A percentile compares a stretch with the other conserved stretches of the same genome.
Conservation (phyloP, 2,329 filamentous ascomycete species). For the Magnaporthiopsis incrustans region DNA sequence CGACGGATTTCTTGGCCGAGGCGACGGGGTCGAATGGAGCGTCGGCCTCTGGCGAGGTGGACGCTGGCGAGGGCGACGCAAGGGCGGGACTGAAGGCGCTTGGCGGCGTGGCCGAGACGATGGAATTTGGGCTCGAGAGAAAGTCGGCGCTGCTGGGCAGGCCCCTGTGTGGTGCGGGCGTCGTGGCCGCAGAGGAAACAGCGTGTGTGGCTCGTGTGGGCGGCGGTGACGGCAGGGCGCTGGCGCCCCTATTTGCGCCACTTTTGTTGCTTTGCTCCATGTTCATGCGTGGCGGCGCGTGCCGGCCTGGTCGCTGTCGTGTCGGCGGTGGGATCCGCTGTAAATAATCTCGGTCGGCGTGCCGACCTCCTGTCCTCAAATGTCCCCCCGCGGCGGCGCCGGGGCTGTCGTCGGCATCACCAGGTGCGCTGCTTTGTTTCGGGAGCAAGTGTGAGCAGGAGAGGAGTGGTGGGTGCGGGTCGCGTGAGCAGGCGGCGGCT, state of each 20-base stretch:
- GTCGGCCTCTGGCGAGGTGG: slow-evolving; percentile 3
- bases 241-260: neutral
- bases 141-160: slow-evolving; percentile 3
- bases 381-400: too few relatives aligned
- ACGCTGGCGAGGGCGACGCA: slow-evolving; percentile 5
- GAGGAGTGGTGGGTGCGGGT: neutral
- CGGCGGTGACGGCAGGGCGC: slow-evolving; percentile 4
- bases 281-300: neutral
- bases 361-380: neutral
- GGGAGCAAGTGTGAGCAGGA: neutral
- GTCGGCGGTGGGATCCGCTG: neutral
- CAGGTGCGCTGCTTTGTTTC: neutral
- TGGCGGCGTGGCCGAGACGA: slow-evolving; percentile 1
- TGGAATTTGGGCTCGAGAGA: slow-evolving; percentile 6
- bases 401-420: neutral
- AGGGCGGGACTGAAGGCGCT: slow-evolving; percentile 7
- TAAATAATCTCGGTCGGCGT: neutral
- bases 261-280: neutral
- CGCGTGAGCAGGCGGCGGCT: neutral
- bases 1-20: neutral
- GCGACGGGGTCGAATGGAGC: neutral
- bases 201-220: slow-evolving; percentile 6
- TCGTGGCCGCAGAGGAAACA: neutral
- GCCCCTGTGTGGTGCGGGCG: slow-evolving; percentile 7
- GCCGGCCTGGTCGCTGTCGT: neutral